Conservation (phyloP, 225 moss, liverwort and hornwort genomes). For the Thuidium tamariscinum region DNA sequence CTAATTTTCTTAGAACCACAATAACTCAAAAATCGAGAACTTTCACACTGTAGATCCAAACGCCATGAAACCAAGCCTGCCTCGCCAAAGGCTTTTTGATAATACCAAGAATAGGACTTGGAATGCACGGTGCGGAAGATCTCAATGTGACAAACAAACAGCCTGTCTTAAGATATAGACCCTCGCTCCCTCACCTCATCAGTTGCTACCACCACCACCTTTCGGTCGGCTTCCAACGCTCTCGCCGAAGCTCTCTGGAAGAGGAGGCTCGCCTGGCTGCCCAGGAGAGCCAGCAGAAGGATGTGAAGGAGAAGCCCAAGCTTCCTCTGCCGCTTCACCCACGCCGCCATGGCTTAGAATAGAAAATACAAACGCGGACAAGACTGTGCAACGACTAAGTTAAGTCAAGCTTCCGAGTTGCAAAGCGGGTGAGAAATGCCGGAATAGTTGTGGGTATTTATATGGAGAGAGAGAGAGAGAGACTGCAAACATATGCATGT, state of each 20-base stretch:
- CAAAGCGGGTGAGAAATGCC: background rate
- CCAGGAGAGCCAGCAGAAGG: background rate
- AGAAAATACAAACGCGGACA: background rate
- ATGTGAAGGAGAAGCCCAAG: background rate
- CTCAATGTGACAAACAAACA: too few relatives aligned
- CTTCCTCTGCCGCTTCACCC: background rate
- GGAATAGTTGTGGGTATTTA: background rate
- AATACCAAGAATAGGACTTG: too few relatives aligned
- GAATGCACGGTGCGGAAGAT: too few relatives aligned
- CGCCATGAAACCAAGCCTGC: too few relatives aligned
- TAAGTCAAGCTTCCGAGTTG: background rate
- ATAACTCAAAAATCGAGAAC: too few relatives aligned
- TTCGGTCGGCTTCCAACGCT: background rate
- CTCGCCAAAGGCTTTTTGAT: too few relatives aligned
- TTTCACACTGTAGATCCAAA: too few relatives aligned
- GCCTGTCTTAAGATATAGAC: too few relatives aligned
- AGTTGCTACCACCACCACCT: background rate
- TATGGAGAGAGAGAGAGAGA: background rate
- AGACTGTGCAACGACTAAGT: too few relatives aligned
- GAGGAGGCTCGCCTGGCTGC: background rate
- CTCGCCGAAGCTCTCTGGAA: background rate
- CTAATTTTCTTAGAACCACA: too few relatives aligned
- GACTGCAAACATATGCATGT: background rate
- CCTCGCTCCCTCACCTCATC: background rate
- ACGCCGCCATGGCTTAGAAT: background rate